Percentiles rank a stretch among this genome's conserved stretches.
These are phyloP conservation scores for Elasticomyces elasticus DNA, from an alignment of 495 filamentous ascomycete species.

Conservation along the genomic window DNA sequence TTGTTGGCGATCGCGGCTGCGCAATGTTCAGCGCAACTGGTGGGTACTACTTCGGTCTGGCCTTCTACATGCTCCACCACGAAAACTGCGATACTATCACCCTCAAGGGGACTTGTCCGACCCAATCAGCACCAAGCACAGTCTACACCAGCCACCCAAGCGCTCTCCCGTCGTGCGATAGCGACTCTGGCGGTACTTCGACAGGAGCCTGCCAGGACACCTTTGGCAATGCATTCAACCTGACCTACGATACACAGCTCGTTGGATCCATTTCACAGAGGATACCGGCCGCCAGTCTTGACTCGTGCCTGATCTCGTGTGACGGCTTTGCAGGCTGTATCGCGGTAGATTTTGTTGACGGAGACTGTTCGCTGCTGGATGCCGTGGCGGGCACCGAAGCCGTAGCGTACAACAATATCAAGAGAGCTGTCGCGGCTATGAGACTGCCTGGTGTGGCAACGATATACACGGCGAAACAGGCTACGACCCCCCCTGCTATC, in stretches of 20 bases:
- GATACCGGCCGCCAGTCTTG: neutral
- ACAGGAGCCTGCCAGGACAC: constrained; percentile 10
- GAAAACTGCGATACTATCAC: too few relatives aligned
- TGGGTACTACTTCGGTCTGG: too few relatives aligned
- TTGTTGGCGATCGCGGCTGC: too few relatives aligned
- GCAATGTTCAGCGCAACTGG: too few relatives aligned
- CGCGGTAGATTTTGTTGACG: constrained; percentile 5
- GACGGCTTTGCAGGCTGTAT: neutral
- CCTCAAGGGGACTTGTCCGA: too few relatives aligned
- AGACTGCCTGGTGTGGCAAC: neutral
- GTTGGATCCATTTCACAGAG: neutral
- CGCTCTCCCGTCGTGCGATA: too few relatives aligned
- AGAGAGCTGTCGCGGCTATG: neutral
- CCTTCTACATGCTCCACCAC: too few relatives aligned
- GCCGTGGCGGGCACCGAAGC: constrained; percentile 3
- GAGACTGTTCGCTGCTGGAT: constrained; percentile 4
- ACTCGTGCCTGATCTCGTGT: constrained; percentile 3
- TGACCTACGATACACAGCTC: constrained; percentile 1
- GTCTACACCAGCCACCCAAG: too few relatives aligned
- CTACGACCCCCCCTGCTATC: too few relatives aligned
- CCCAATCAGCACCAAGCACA: too few relatives aligned
- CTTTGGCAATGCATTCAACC: constrained; percentile 7
- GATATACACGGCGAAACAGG: constrained; percentile 1
- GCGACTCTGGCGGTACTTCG: too few relatives aligned
- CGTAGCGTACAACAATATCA: neutral